Conservation (phyloP, 2,329 filamentous ascomycete species). For the Tolypocladium pustulatum region DNA sequence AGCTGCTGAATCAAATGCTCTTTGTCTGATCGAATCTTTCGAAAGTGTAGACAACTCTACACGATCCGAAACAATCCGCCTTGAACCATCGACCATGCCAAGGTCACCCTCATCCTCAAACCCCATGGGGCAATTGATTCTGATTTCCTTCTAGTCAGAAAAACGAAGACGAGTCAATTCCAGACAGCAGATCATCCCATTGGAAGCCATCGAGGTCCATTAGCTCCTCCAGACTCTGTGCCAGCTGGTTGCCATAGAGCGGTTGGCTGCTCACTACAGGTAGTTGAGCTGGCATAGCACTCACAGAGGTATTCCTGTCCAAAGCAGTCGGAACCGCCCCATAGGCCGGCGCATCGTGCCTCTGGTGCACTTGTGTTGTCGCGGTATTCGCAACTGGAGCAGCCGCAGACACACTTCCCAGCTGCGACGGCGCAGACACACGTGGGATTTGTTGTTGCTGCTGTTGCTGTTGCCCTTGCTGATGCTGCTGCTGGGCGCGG, state of each 20-base stretch:
- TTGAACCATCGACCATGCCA: background rate
- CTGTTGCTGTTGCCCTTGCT: too few relatives aligned
- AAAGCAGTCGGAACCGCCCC: background rate
- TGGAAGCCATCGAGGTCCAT: background rate
- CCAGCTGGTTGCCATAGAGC: background rate
- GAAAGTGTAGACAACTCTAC: background rate
- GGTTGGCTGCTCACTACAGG: background rate
- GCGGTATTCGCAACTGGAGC: background rate
- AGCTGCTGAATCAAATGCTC: background rate
- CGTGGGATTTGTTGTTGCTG: background rate
- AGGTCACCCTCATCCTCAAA: background rate
- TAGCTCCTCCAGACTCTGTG: background rate
- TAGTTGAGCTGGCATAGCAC: background rate
- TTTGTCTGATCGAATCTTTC: background rate
- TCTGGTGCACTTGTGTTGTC: background rate
- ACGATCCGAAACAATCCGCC: background rate
- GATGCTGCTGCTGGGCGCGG: background rate
- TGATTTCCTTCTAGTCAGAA: background rate
- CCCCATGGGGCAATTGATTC: background rate
- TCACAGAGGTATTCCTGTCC: background rate
- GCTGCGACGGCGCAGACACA: background rate
- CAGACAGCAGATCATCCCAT: background rate
- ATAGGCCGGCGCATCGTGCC: background rate
- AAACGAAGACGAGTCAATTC: background rate
- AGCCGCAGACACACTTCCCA: background rate